These are phyloP conservation scores for Euphrasia confusa DNA, from an alignment of 257 asterid genomes.

Conservation along the genomic window DNA sequence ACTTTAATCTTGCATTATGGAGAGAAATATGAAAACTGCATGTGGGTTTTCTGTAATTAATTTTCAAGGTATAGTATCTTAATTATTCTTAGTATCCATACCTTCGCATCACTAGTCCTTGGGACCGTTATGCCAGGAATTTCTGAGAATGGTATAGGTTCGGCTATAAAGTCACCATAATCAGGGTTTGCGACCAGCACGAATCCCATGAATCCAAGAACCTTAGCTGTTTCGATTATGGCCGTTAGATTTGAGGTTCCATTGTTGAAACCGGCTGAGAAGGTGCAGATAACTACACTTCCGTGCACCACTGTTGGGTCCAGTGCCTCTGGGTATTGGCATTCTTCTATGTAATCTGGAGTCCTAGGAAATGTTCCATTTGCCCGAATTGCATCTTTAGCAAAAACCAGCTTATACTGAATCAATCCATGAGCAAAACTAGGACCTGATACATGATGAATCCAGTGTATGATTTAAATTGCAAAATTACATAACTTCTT, in stretches of 20 bases:
- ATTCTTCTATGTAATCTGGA: constrained; percentile 58
- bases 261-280: constrained; percentile 70
- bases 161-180: constrained; percentile 83
- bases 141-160: constrained; percentile 69
- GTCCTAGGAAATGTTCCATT: constrained; percentile 48
- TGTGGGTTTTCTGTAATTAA: background rate
- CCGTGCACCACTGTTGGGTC: constrained; percentile 49
- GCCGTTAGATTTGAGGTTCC: constrained; percentile 58
- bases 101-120: constrained; percentile 55
- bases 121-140: constrained; percentile 82
- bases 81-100: constrained; percentile 18
- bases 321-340: constrained; percentile 75
- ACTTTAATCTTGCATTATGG: constrained; percentile 1
- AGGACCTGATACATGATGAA: constrained; percentile 39
- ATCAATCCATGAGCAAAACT: constrained; percentile 58
- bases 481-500: background rate
- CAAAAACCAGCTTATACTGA: constrained; percentile 59
- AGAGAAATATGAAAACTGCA: background rate
- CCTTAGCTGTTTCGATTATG: constrained; percentile 54
- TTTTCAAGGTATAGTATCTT: background rate
- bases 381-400: constrained; percentile 58
- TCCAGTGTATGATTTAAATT: no score
- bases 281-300: constrained; percentile 77
- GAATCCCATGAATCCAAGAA: constrained; percentile 66
- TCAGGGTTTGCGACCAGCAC: constrained; percentile 67